phyloP scores from a whole-genome alignment of 495 filamentous ascomycete genomes.

The Aspergillus indologenus region DNA sequence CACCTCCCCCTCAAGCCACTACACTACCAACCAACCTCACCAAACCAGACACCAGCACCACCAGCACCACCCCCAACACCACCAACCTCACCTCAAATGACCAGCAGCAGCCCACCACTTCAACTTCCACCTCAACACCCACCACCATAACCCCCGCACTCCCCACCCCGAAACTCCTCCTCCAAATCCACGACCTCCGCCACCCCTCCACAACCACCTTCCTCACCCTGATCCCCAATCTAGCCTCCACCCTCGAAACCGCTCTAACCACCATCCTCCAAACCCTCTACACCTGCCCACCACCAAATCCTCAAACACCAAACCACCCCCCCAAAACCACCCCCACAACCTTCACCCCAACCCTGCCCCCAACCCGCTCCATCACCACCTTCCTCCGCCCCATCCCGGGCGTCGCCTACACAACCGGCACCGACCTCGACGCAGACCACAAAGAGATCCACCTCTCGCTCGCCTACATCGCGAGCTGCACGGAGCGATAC shows the following conservation, averaged over 20 bases:
- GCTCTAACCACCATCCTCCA: conserved; percentile 64
- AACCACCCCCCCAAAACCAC: neutral
- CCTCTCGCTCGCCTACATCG: conserved; percentile 75
- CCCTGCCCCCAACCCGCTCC: conserved; percentile 60
- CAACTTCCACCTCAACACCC: neutral
- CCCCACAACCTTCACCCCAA: conserved; percentile 27
- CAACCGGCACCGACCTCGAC: conserved; percentile 78
- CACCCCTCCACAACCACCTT: conserved; percentile 63
- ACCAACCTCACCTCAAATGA: neutral
- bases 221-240: conserved; percentile 54
- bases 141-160: conserved; percentile 19
- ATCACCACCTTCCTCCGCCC: conserved; percentile 82
- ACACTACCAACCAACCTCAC: neutral
- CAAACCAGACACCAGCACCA: neutral
- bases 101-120: neutral
- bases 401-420: conserved; percentile 85
- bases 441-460: conserved; percentile 93
- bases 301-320: conserved; percentile 21
- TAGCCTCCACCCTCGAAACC: conserved; percentile 53
- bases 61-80: neutral
- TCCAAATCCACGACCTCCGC: conserved; percentile 67
- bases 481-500: conserved; percentile 39
- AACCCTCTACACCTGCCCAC: conserved; percentile 52
- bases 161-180: conserved; percentile 61
- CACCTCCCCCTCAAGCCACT: conserved; percentile 2